Conservation (phyloP, 2,329 filamentous ascomycete species). For the Trichoderma guizhouense region DNA sequence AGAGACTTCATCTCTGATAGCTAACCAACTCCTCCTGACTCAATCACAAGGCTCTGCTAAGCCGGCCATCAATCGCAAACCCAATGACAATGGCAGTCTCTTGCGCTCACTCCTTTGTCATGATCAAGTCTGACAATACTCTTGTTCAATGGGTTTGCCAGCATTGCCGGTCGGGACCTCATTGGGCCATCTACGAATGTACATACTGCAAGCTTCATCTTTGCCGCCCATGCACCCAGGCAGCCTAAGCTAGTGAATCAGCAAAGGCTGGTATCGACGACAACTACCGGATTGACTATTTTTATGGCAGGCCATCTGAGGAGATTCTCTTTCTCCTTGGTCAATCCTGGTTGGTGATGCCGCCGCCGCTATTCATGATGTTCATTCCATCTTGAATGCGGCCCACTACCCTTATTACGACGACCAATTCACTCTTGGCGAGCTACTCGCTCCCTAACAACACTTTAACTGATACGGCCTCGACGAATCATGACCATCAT, state of each 20-base stretch:
- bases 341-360: neutral
- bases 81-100: constrained; percentile 45
- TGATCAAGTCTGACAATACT: constrained; percentile 65
- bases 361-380: neutral
- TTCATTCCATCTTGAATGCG: neutral
- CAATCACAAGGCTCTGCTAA: neutral
- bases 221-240: constrained; percentile 56
- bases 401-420: neutral
- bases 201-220: constrained; percentile 65
- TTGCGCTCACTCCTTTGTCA: constrained; percentile 61
- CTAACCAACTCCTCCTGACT: neutral
- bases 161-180: constrained; percentile 60
- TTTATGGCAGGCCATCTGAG: neutral
- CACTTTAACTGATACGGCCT: neutral
- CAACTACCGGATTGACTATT: neutral
- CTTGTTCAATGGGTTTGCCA: constrained; percentile 65
- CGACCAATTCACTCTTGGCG: neutral
- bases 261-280: neutral
- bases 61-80: neutral
- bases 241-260: constrained; percentile 23
- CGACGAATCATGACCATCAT: constrained; percentile 1
- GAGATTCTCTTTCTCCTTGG: neutral
- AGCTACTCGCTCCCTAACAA: neutral
- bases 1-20: neutral
- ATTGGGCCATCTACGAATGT: constrained; percentile 69